These are phyloP conservation scores for Sporothrix euskadiensis DNA, from an alignment of 2,329 filamentous ascomycete genomes.

Conservation along the genomic window DNA sequence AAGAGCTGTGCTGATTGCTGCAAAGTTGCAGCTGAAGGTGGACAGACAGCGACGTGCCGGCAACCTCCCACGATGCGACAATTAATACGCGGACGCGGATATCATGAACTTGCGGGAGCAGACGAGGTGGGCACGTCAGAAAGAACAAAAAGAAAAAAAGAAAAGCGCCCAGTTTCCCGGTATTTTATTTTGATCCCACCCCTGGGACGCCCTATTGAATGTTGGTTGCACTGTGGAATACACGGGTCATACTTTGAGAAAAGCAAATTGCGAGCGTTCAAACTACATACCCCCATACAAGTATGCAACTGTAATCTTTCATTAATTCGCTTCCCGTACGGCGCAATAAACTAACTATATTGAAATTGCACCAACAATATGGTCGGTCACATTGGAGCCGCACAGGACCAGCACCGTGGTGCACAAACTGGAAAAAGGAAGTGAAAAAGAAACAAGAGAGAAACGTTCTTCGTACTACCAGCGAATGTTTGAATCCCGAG, in stretches of 20 bases:
- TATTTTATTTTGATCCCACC: background rate
- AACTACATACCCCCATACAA: too few species aligned
- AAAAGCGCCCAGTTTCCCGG: background rate
- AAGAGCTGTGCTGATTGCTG: background rate
- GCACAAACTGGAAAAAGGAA: background rate
- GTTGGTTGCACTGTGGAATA: background rate
- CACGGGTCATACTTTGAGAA: background rate
- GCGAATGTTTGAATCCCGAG: background rate
- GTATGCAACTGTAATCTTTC: background rate
- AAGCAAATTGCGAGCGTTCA: background rate
- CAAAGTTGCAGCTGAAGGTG: background rate
- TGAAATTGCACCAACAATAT: background rate
- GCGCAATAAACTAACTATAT: background rate
- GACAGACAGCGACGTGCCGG: background rate
- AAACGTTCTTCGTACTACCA: background rate
- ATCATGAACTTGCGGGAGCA: background rate
- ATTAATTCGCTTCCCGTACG: background rate
- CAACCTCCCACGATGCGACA: background rate
- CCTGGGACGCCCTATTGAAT: background rate
- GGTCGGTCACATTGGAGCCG: constrained; percentile 12
- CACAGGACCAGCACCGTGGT: constrained; percentile 16
- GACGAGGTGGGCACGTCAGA: background rate
- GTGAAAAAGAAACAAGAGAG: background rate
- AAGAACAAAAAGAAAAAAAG: too few species aligned
- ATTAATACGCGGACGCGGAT: constrained; percentile 17